These are phyloP conservation scores for Phaeosphaeriaceae sp. DNA, from an alignment of 2,329 filamentous ascomycete genomes.

Conservation along the genomic window DNA sequence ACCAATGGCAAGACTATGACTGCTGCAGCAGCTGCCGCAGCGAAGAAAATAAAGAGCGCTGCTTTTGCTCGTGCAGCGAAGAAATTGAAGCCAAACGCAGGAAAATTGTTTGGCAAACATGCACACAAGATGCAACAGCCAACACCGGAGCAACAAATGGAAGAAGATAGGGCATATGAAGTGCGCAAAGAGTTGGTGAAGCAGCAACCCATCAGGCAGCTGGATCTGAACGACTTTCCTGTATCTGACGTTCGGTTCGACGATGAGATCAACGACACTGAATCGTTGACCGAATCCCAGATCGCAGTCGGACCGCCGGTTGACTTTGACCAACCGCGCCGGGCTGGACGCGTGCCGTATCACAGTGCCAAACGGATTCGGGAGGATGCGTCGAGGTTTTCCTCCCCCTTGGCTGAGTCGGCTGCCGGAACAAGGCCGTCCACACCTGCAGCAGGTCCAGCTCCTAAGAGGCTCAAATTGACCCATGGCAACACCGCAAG, in stretches of 20 bases:
- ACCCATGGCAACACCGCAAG: constrained; percentile 45
- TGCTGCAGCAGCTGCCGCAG: constrained; percentile 17
- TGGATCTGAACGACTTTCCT: constrained; percentile 26
- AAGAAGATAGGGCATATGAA: constrained; percentile 33
- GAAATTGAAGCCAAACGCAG: constrained; percentile 38
- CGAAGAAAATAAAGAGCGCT: constrained; percentile 38
- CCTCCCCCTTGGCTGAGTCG: constrained; percentile 41
- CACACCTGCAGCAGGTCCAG: constrained; percentile 39
- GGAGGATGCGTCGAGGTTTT: constrained; percentile 37
- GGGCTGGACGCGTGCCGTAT: constrained; percentile 35
- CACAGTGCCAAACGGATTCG: constrained; percentile 41
- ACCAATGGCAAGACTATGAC: constrained; percentile 30
- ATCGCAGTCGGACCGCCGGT: constrained; percentile 45
- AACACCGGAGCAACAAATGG: constrained; percentile 34
- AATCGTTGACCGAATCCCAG: constrained; percentile 45
- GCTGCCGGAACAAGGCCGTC: constrained; percentile 41
- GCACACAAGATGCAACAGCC: constrained; percentile 38
- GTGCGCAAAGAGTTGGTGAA: constrained; percentile 36
- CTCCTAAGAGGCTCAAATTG: constrained; percentile 43
- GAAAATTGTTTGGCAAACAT: constrained; percentile 38
- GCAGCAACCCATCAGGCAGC: constrained; percentile 30
- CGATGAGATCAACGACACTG: constrained; percentile 45
- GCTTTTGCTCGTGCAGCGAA: constrained; percentile 38
- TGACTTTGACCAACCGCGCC: constrained; percentile 37
- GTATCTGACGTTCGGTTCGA: constrained; percentile 46